Conservation (phyloP, 495 filamentous ascomycete species). For the Penicillium taxi region DNA sequence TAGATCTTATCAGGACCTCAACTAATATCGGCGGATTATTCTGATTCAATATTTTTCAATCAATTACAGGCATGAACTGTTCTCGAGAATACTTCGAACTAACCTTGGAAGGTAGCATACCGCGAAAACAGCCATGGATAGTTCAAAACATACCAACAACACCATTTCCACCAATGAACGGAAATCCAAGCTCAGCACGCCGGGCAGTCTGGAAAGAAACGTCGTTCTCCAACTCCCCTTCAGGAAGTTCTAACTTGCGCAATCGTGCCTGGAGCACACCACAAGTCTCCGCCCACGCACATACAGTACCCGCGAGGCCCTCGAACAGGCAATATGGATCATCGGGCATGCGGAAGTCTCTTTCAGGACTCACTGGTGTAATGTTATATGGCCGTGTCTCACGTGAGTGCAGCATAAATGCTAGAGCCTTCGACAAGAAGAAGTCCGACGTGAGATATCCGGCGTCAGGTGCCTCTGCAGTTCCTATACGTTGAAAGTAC, state of each 20-base stretch:
- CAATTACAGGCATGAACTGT: too few relatives aligned
- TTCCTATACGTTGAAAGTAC: constrained; percentile 14
- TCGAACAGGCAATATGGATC: constrained; percentile 37
- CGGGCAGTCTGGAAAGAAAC: constrained; percentile 12
- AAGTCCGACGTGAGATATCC: constrained; percentile 24
- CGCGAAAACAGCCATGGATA: neutral
- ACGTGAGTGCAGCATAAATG: constrained; percentile 35
- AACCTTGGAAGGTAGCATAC: too few relatives aligned
- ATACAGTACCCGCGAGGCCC: constrained; percentile 39
- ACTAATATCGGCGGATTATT: too few relatives aligned
- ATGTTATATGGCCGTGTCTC: constrained; percentile 35
- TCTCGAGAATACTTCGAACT: too few relatives aligned
- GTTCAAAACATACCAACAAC: constrained; percentile 16
- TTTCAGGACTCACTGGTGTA: constrained; percentile 3
- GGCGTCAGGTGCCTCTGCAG: constrained; percentile 1
- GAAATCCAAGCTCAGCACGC: constrained; percentile 23
- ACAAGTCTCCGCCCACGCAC: constrained; percentile 42
- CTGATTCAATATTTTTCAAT: too few relatives aligned
- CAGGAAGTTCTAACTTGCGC: constrained; percentile 25
- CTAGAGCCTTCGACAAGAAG: constrained; percentile 35
- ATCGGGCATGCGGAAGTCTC: constrained; percentile 39
- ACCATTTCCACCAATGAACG: constrained; percentile 25
- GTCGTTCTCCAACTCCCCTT: constrained; percentile 12
- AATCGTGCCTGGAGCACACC: constrained; percentile 28
- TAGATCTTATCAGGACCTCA: too few relatives aligned